Base-by-base conservation (phyloP, 371 early-diverging fungal species). In the Mortierella sp. region DNA sequence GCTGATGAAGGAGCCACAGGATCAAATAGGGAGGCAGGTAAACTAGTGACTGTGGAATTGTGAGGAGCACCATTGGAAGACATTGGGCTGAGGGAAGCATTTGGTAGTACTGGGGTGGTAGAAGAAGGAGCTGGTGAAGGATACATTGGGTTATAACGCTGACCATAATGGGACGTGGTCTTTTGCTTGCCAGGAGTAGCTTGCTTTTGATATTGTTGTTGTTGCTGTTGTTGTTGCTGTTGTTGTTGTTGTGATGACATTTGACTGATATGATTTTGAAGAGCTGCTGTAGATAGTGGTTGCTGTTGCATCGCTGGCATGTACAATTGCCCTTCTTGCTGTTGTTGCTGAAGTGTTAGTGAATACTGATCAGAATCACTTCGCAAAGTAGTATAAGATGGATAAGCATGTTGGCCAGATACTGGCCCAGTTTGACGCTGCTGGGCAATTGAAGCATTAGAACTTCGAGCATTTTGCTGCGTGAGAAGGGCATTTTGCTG, bases 111-210 rank as follows among this genome's bases (percentile, higher is more conserved):
- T 8, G 78, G 78, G 2, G 78, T 78, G 6, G 73, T 73, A 8
- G 74, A 61, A 8, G 78, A 79, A 1, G 79, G 66, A 9, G 73
- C 57, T 3, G 79, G 79, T 2, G 79, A 79, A 19, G 79, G 74
- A 47, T 73, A 79, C 73, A 79, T 79, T 4, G 79, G 79, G 37
- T 79, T 64, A 47, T 57, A 73, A 32, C 79, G 73, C 12, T 56
- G 70, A 2, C 67, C 74, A 35, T 79, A 73, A 54, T 79, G 68
- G 2, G 70, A 62, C 28, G 63, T 28, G 26, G 70, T 57, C 64
- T 73, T 79, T 58, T 70, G 79, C 69, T 79, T 79, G 26, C 62
- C 61, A 35, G 74, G 56, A 19, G 73, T 31, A 7, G 55, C 26
- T 61, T 58, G 60, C 28, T 15, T 57, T 32, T 35, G 57, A 28